Conservation (phyloP, 1,284 basidiomycete species). For the Cryptococcus floricola region DNA sequence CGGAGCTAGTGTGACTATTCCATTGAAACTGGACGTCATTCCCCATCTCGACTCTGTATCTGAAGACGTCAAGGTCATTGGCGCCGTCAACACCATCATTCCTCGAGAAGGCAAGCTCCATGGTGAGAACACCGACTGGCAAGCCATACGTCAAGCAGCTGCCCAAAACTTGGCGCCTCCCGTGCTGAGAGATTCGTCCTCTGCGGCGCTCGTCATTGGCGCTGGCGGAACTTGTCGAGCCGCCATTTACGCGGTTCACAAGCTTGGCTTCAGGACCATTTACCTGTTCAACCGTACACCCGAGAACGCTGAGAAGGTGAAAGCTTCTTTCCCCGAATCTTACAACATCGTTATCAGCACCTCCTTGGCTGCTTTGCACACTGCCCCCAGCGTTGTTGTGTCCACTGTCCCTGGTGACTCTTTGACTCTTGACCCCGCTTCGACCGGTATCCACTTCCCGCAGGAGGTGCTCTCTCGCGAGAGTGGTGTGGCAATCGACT, state of each 20-base stretch:
- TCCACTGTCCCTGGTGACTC: conserved; percentile 80
- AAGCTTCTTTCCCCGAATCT: conserved; percentile 60
- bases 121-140: conserved; percentile 93
- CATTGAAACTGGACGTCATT: conserved; percentile 84
- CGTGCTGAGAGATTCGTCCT: conserved; percentile 30
- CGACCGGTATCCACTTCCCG: conserved; percentile 58
- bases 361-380: conserved; percentile 58
- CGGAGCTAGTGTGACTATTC: conserved; percentile 93
- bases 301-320: conserved; percentile 66
- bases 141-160: conserved; percentile 67
- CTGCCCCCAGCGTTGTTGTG: conserved; percentile 66
- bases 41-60: conserved; percentile 71
- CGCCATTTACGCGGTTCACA: conserved; percentile 79
- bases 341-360: conserved; percentile 59
- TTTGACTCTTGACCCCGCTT: conserved; percentile 50
- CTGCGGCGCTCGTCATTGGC: conserved; percentile 75
- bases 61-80: conserved; percentile 73
- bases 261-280: conserved; percentile 64
- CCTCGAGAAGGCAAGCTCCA: conserved; percentile 57
- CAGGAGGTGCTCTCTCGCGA: conserved; percentile 46
- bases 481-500: conserved; percentile 73
- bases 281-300: conserved; percentile 81
- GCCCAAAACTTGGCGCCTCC: conserved; percentile 39
- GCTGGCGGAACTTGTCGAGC: conserved; percentile 90
- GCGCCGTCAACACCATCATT: conserved; percentile 89